Evolutionary conservation across 768 basidiomycete genomes (phyloP), one percentile per base, ranked within the genome.

Genomic region (Tricholoma terreum): DNA sequence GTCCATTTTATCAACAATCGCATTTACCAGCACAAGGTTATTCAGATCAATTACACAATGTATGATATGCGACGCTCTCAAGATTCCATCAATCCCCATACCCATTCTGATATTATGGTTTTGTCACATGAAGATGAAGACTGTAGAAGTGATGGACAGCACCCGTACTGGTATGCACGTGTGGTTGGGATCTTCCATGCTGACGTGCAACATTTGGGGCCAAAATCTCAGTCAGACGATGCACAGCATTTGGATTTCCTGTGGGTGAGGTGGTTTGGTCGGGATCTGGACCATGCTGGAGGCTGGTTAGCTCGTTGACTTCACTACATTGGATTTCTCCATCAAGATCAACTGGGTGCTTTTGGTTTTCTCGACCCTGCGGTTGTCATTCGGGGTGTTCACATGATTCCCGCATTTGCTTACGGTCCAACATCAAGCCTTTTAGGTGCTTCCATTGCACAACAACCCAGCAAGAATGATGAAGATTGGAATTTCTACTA

Each of bases 61-160:
- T 80, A 80, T 62, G 70, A 80, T 61, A 54, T 77, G 42, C 68
- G 67, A 15, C 66, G 71, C 8, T 62, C 63, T 4, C 73, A 77
- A 61, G 77, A 80, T 55, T 56, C 68, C 1, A 63, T 82, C 52
- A 76, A 79, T 50, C 66, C 71, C 3, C 52, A 58, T 1, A 71
- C 66, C 0, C 71, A 75, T 2, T 51, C 66, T 0, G 68, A 79
- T 22, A 56, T 82, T 15, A 76, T 72, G 61, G 54, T 72, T 9
- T 62, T 51, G 0, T 68, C 67, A 22, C 67, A 69, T 6, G 66
- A 59, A 3, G 59, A 59, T 12, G 58, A 63, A n/a, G 60, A 53
- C 0, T 6, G 6, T 6, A 6, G 34, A 10, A 56, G 36, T 0
- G 15, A 55, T 19, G 56, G 65, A n/a, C 61, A 58, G 3, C 49